A percentile compares a stretch with the other conserved stretches of the same genome.
Evolutionary conservation across 306 rosid genomes (phyloP).

Genomic region (Abrus pulchellus): DNA sequence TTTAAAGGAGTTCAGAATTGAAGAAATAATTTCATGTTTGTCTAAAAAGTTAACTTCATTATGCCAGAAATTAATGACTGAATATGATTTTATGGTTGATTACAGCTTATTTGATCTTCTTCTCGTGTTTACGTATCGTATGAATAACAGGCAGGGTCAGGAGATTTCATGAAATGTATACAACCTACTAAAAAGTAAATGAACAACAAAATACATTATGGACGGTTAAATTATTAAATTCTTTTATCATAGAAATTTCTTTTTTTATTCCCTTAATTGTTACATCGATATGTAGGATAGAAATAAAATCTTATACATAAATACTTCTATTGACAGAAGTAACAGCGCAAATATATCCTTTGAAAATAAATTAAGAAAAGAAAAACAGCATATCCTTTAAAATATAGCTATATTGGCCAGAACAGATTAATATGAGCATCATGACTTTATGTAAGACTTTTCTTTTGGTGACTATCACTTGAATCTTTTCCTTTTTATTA

Average conservation of each 20-base stretch:
- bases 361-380: background rate
- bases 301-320: background rate
- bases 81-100: background rate
- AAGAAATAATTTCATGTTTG: background rate
- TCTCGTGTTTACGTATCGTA: background rate
- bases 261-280: no score
- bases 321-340: background rate
- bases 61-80: background rate
- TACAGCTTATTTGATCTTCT: background rate
- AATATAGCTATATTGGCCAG: background rate
- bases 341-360: background rate
- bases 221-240: no score
- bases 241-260: no score
- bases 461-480: background rate
- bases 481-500: background rate
- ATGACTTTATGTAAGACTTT: background rate
- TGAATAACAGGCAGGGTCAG: background rate
- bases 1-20: background rate
- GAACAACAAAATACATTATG: background rate
- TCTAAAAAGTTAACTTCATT: background rate
- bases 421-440: constrained; percentile 2
- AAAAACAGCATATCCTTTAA: background rate
- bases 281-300: no score
- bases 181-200: background rate
- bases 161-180: background rate